phyloP scores from a whole-genome alignment of 2,329 filamentous ascomycete species.

The Coniochaeta prunicola region DNA sequence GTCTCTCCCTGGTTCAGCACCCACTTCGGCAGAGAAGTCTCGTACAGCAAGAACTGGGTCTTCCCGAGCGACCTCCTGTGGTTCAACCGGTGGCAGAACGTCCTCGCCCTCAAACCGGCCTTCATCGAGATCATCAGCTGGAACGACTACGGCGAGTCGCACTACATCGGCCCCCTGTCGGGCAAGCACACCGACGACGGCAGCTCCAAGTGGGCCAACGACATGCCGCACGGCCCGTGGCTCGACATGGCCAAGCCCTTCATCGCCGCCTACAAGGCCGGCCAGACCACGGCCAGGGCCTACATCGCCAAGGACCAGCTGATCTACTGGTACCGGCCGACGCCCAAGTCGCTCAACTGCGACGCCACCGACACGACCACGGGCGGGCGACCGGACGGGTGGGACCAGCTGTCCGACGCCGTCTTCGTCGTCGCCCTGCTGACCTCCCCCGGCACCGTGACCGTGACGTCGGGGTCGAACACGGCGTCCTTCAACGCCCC shows the following conservation, averaged over 20 bases:
- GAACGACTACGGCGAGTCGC: conserved; percentile 2
- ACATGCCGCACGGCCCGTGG: conserved; percentile 33
- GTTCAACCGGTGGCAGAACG: conserved; percentile 33
- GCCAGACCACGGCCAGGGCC: background rate
- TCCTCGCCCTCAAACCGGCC: background rate
- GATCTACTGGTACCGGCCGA: conserved; percentile 50
- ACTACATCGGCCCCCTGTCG: background rate
- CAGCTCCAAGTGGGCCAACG: conserved; percentile 16
- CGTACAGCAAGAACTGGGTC: conserved; percentile 2
- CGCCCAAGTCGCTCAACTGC: conserved; percentile 35
- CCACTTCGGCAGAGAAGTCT: background rate
- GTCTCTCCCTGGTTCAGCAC: conserved; percentile 1
- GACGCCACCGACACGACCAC: conserved; percentile 42
- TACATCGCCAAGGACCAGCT: conserved; percentile 40
- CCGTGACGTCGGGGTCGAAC: conserved; percentile 35
- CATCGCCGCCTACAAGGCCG: conserved; percentile 6
- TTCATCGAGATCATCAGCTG: conserved; percentile 2
- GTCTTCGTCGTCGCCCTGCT: conserved; percentile 46
- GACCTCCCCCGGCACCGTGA: conserved; percentile 32
- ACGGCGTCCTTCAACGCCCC: conserved; percentile 34
- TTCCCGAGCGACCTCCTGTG: conserved; percentile 22
- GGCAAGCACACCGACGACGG: background rate
- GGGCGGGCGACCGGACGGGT: conserved; percentile 41
- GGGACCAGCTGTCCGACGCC: conserved; percentile 37
- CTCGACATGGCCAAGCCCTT: conserved; percentile 33